Base-by-base conservation (phyloP, 2,329 filamentous ascomycete genomes). In the Aspergillus glaucus region DNA sequence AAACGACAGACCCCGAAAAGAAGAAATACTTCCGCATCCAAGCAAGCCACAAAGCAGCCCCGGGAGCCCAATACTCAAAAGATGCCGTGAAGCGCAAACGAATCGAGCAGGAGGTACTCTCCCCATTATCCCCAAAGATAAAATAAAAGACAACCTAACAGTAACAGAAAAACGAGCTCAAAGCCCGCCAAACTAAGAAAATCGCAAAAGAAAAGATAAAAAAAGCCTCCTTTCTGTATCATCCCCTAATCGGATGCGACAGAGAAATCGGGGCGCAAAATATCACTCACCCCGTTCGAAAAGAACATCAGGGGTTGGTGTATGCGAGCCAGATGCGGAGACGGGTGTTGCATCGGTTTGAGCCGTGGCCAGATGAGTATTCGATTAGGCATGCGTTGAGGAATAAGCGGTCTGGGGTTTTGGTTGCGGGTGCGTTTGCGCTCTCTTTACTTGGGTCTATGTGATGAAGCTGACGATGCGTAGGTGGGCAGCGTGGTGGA, bases 11-110 rank as follows among this genome's bases (percentile, higher is more conserved):
- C 50, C 55, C 65, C 10, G 75, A 75, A 40, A 86, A 81, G 63
- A 77, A 76, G 34, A 84, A 80, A 54, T 88, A 87, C 60, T 88
- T 87, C 66, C 84, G 81, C 57, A 78, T 87, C 44, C 79, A 85
- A 61, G 58, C 69, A 21, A 72, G 69, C 46, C 69, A 75, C 52
- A 74, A 74, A 14, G 79, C 80, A 0, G 75, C 80, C 0, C 54
- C 69, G 1, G 66, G 64, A 6, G 72, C 77, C 0, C 66, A 74
- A 14, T 86, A 82, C 70, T 81, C 82, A 7, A 68, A 73, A n/a
- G 72, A 79, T 42, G 75, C 75, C 6, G 78, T 85, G 48, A 84
- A 80, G 65, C 74, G 73, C 54, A 79, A 79, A 46, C 75, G 75
- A 51, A 53, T 71, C 3, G 70, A 78, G 28, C 70, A 77, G 32